Base-by-base conservation (phyloP, 2,329 filamentous ascomycete genomes). In the Ascochyta viciae-villosae region DNA sequence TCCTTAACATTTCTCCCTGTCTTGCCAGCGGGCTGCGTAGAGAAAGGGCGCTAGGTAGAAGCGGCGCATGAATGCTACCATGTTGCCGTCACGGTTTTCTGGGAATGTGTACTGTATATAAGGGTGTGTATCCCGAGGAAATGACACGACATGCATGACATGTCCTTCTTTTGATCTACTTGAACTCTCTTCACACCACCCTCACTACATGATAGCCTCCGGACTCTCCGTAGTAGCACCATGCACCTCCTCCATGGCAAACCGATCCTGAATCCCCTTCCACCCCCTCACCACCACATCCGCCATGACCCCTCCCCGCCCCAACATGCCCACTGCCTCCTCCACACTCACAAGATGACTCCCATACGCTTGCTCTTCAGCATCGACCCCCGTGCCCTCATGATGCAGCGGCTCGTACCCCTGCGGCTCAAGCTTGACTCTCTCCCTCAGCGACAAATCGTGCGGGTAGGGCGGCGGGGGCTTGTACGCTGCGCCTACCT, bases 331-430 rank as follows among this genome's bases (percentile, higher is more conserved):
- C 12, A 76, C 61, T 3, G 80, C 81, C 53, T 82, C 79, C 4
- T 77, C 74, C 1, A 82, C 66, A 2, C 72, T 63, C 43, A 82
- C 54, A 38, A 83, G 57, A 44, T 73, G 64, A 45, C 75, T 77
- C 57, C 75, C 61, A 64, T 82, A 83, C 51, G 73, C 62, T 33
- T 64, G 62, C 62, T 83, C 81, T 46, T 81, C 78, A 22, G 74
- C 76, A 64, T 82, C 76, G 0, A 83, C 81, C 0, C 81, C 80
- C 6, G 81, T 83, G 3, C 75, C 76, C 56, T 77, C 73, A 62
- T 82, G 80, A 58, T 76, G 68, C 10, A 74, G 42, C 1, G 81
- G 81, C 66, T 79, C 76, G 56, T 81, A 81, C 5, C 72, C 74
- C 44, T 74, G 63, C 3, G 65, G 63, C 55, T 83, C 80, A 62